These are phyloP conservation scores for Thamnidium elegans DNA, from an alignment of 192 early-diverging fungal genomes.

Conservation along the genomic window DNA sequence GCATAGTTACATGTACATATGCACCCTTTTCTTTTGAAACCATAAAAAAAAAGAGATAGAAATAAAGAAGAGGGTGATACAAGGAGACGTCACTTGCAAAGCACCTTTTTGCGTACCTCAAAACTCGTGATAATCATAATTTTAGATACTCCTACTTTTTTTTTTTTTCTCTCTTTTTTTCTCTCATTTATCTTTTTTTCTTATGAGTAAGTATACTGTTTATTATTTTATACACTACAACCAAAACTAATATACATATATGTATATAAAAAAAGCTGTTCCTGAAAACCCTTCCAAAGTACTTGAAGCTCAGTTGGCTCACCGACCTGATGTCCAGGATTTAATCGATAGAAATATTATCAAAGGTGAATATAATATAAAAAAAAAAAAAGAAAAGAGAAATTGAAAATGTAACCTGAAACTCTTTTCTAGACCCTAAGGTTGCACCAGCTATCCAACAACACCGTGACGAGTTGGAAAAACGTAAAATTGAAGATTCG, in stretches of 20 bases:
- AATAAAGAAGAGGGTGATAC: too few species aligned
- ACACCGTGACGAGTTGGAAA: constrained; percentile 46
- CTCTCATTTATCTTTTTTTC: neutral
- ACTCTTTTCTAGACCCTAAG: constrained; percentile 38
- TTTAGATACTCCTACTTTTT: neutral
- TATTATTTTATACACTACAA: neutral
- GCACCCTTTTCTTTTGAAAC: too few species aligned
- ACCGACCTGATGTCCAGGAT: constrained; percentile 54
- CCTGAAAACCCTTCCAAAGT: constrained; percentile 28
- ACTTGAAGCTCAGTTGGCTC: constrained; percentile 49
- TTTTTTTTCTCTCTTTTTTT: neutral
- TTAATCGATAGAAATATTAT: constrained; percentile 60
- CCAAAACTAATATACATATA: neutral
- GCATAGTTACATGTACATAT: too few species aligned
- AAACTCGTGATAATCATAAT: neutral
- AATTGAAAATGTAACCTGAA: neutral
- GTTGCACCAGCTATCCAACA: constrained; percentile 48
- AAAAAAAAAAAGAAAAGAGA: neutral
- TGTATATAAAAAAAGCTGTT: constrained; percentile 5
- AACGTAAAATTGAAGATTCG: constrained; percentile 45
- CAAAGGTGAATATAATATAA: constrained; percentile 35
- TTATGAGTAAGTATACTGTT: neutral
- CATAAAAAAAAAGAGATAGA: too few species aligned
- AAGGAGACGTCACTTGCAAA: too few species aligned
- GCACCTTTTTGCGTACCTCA: too few species aligned